Conservation (phyloP, 164 flowering plant species). For the Stephania cephalantha region DNA sequence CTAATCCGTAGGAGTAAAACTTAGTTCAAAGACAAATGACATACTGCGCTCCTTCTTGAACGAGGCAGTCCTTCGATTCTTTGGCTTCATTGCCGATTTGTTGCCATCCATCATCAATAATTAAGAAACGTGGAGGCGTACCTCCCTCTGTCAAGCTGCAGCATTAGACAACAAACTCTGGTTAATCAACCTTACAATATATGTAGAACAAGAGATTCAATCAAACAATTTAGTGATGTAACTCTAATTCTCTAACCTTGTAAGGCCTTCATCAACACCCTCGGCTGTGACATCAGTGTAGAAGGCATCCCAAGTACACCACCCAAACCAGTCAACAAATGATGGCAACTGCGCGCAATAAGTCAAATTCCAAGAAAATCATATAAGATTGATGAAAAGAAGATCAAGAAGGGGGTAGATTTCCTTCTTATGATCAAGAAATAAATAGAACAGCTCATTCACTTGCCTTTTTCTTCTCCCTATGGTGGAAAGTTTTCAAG, state of each 20-base stretch:
- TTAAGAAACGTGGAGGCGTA: slow-evolving; percentile 75
- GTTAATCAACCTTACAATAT: background rate
- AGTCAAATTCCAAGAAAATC: background rate
- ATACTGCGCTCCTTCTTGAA: slow-evolving; percentile 96
- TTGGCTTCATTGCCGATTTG: slow-evolving; percentile 60
- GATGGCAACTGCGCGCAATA: slow-evolving; percentile 55
- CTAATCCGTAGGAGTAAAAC: background rate
- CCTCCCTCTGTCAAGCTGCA: slow-evolving; percentile 79
- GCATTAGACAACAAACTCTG: background rate
- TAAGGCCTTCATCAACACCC: slow-evolving; percentile 83
- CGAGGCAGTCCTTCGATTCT: slow-evolving; percentile 37
- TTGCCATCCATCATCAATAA: slow-evolving; percentile 99
- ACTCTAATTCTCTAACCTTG: slow-evolving; percentile 40
- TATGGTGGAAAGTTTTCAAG: slow-evolving; percentile 73
- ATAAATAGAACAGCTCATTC: background rate
- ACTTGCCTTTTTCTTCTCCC: slow-evolving; percentile 86
- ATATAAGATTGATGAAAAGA: background rate
- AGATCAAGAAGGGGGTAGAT: too few species aligned
- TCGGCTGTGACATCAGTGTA: slow-evolving; percentile 97
- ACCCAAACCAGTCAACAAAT: slow-evolving; percentile 95
- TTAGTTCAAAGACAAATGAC: slow-evolving; percentile 16
- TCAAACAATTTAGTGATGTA: too few species aligned
- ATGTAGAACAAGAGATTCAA: too few species aligned
- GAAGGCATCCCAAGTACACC: slow-evolving; percentile 99
- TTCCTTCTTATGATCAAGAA: background rate